phyloP scores from a whole-genome alignment of 2,329 filamentous ascomycete species.

The Talaromyces sp. region DNA sequence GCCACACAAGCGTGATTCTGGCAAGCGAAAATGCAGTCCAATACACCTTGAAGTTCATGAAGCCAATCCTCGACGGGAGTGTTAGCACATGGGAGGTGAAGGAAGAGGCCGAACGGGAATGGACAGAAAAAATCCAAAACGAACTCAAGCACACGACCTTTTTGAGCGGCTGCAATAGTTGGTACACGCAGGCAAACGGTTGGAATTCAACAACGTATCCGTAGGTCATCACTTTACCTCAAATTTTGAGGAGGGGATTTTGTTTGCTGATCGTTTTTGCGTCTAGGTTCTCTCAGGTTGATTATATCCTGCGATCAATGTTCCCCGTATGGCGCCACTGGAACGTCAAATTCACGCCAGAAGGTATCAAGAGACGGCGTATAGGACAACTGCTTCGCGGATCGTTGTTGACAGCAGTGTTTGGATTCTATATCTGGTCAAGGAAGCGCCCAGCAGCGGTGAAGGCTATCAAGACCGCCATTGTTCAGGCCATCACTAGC shows the following conservation, averaged over 20 bases:
- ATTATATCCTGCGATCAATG: slow-evolving; percentile 46
- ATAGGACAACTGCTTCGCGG: slow-evolving; percentile 15
- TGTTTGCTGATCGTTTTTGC: slow-evolving; percentile 11
- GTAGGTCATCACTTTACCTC: slow-evolving; percentile 21
- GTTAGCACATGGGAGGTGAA: slow-evolving; percentile 44
- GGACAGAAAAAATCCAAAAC: slow-evolving; percentile 44
- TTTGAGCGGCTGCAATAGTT: slow-evolving; percentile 42
- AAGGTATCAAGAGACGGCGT: slow-evolving; percentile 36
- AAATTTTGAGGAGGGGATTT: neutral
- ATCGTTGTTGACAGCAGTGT: slow-evolving; percentile 14
- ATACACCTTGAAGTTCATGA: slow-evolving; percentile 55
- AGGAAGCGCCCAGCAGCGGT: slow-evolving; percentile 2
- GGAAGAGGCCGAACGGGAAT: slow-evolving; percentile 42
- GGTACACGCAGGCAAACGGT: slow-evolving; percentile 44
- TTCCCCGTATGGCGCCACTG: slow-evolving; percentile 53
- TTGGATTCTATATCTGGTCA: slow-evolving; percentile 15
- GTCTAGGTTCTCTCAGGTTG: slow-evolving; percentile 44
- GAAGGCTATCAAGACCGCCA: slow-evolving; percentile 5
- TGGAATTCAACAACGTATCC: slow-evolving; percentile 50
- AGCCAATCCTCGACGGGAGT: slow-evolving; percentile 46
- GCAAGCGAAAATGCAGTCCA: slow-evolving; percentile 58
- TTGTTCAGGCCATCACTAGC: neutral
- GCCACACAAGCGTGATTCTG: slow-evolving; percentile 57
- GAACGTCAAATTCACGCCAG: slow-evolving; percentile 47
- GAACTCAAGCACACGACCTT: slow-evolving; percentile 44